These are phyloP conservation scores for Tylopilus sp. DNA, from an alignment of 1,284 basidiomycete genomes.

Conservation along the genomic window DNA sequence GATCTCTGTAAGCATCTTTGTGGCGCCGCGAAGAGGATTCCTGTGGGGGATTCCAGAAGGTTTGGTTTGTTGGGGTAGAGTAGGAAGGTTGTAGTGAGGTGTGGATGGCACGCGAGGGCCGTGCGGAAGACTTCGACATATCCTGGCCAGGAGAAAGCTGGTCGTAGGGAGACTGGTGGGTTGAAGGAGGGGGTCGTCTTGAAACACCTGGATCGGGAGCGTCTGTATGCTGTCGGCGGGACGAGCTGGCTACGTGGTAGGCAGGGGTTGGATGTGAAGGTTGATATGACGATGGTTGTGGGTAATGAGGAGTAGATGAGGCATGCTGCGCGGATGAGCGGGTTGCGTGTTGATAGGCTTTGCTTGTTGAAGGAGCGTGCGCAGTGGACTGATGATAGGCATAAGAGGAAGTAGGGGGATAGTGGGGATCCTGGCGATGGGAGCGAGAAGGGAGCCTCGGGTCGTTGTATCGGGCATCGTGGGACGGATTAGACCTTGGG, in stretches of 20 bases:
- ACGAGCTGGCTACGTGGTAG: constrained; percentile 23
- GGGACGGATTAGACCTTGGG: constrained; percentile 17
- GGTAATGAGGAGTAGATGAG: constrained; percentile 26
- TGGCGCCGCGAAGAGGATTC: constrained; percentile 20
- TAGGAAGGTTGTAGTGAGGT: constrained; percentile 25
- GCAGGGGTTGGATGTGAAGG: constrained; percentile 16
- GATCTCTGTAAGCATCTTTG: constrained; percentile 23
- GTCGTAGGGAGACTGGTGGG: constrained; percentile 22
- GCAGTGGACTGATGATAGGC: constrained; percentile 24
- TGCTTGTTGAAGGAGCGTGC: constrained; percentile 26
- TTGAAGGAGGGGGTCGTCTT: constrained; percentile 5
- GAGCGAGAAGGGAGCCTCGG: constrained; percentile 24
- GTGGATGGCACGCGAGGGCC: constrained; percentile 23
- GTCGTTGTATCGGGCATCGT: constrained; percentile 26
- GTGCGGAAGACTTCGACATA: constrained; percentile 19
- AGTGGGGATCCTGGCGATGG: constrained; percentile 28
- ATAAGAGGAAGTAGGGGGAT: constrained; percentile 16
- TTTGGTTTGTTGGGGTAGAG: constrained; percentile 19
- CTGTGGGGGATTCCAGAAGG: constrained; percentile 25
- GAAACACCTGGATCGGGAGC: constrained; percentile 23
- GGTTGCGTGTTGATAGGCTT: constrained; percentile 30
- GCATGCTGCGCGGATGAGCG: constrained; percentile 28
- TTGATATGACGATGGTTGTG: constrained; percentile 27
- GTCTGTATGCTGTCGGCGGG: constrained; percentile 30
- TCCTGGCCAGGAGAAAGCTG: constrained; percentile 24